phyloP scores from a whole-genome alignment of 1,139 yeast species.

The Geotrichum restrictum region DNA sequence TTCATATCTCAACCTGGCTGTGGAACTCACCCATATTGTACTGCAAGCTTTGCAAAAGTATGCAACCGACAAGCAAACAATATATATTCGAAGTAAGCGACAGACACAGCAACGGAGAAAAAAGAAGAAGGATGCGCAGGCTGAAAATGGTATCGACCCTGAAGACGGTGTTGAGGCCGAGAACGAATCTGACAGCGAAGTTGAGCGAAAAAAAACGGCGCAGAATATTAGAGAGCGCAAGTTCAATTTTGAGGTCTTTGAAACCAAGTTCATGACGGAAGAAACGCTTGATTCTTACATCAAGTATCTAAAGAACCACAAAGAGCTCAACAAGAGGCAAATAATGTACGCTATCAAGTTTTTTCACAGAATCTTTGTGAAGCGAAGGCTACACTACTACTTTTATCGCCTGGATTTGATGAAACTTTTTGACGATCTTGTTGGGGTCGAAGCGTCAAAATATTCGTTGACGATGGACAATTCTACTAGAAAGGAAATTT shows the following conservation, averaged over 20 bases:
- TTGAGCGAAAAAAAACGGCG: constrained; percentile 34
- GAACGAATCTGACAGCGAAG: constrained; percentile 44
- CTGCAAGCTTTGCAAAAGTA: constrained; percentile 66
- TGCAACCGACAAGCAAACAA: constrained; percentile 57
- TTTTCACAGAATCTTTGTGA: constrained; percentile 67
- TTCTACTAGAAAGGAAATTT: constrained; percentile 9
- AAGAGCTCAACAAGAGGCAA: constrained; percentile 58
- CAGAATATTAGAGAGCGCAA: constrained; percentile 48
- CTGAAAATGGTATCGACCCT: constrained; percentile 44
- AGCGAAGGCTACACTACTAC: constrained; percentile 56
- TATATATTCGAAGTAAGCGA: constrained; percentile 52
- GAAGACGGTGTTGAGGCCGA: too few relatives aligned
- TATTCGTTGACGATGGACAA: constrained; percentile 3
- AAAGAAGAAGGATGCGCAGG: constrained; percentile 27
- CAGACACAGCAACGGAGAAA: constrained; percentile 35
- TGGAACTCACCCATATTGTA: constrained; percentile 64
- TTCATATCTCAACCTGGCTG: constrained; percentile 55
- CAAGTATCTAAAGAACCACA: constrained; percentile 50
- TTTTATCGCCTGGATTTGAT: constrained; percentile 75
- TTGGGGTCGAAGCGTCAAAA: constrained; percentile 25
- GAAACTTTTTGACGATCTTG: constrained; percentile 48
- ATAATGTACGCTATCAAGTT: constrained; percentile 64
- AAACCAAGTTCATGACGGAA: constrained; percentile 42
- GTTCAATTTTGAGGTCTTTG: constrained; percentile 47
- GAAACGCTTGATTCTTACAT: constrained; percentile 50